Evolutionary conservation across 768 basidiomycete genomes (phyloP).

Genomic region (Leccinellum luteum): DNA sequence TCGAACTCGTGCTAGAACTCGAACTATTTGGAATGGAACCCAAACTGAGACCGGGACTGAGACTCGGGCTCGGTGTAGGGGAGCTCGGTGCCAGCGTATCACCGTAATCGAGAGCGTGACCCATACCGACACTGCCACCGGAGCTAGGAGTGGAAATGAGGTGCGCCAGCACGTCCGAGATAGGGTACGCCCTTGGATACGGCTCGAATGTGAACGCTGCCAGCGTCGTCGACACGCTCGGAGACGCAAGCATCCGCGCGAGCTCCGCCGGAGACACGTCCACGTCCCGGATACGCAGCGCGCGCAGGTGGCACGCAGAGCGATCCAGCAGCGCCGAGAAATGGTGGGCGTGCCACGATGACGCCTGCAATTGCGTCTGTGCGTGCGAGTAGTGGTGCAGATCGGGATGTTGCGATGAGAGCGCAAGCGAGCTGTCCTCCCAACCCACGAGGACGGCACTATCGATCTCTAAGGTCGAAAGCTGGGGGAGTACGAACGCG

Average conservation of each 20-base stretch:
- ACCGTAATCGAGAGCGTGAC: neutral
- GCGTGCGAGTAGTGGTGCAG: neutral
- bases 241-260: constrained; percentile 16
- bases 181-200: constrained; percentile 16
- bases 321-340: constrained; percentile 24
- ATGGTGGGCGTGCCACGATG: constrained; percentile 23
- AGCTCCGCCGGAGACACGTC: constrained; percentile 25
- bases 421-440: constrained; percentile 1
- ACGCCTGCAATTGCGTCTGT: neutral
- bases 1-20: neutral
- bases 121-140: neutral
- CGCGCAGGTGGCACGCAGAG: constrained; percentile 17
- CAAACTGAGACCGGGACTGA: neutral
- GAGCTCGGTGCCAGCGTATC: neutral
- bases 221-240: constrained; percentile 15
- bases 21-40: neutral
- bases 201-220: constrained; percentile 25
- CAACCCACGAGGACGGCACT: constrained; percentile 20
- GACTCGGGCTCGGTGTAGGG: neutral
- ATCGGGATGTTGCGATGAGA: constrained; percentile 12
- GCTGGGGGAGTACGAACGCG: constrained; percentile 20
- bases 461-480: constrained; percentile 21
- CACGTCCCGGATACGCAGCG: constrained; percentile 19
- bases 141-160: neutral
- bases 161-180: constrained; percentile 18